Evolutionary conservation across 495 filamentous ascomycete genomes (phyloP), one percentile per base, ranked within the genome.

Genomic region (Viridothelium virens): DNA sequence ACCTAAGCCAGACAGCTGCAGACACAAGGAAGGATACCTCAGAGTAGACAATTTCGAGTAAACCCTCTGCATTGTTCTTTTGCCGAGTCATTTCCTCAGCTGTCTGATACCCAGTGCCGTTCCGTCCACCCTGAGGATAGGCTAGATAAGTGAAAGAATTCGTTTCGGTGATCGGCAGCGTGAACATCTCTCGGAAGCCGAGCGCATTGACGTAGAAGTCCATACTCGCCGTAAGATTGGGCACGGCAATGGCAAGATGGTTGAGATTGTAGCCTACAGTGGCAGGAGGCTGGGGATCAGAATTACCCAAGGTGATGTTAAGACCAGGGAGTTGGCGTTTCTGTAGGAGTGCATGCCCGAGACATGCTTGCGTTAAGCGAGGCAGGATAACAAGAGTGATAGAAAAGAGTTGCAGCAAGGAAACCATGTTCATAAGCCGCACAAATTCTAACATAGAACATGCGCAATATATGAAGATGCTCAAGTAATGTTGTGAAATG

Each of bases 111-210:
- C 73, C 75, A 2, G 73, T 75, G 4, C 76, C 76, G 65, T 76
- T 77, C 48, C 69, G 70, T 11, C 75, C 75, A 41, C 74, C 76
- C 50, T 72, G 70, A n/a, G 70, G 59, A 64, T 74, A 70, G 4
- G 66, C 71, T 67, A 77, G 59, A 65, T 77, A 78, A 59, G 68
- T 70, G 62, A 76, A 59, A 7, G 53, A 59, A 36, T 33, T 3
- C n/a, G 33, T 36, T 9, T 59, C 53, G 53, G 3, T 36, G 18
- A 65, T 67, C 73, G 33, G 72, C 59, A 70, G 67, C 14, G 77
- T 79, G 71, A 79, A 83, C 50, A 82, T 70, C 11, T 78, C 72
- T 31, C 79, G 80, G 76, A 83, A 79, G 63, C 81, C 81, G 59
- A 83, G 74, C 12, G 80, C 74, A 56, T 78, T 68, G 61, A 76